These are phyloP conservation scores for Eimeria acervulina DNA, from an alignment of 169 alveolate genomes.

Conservation along the genomic window DNA sequence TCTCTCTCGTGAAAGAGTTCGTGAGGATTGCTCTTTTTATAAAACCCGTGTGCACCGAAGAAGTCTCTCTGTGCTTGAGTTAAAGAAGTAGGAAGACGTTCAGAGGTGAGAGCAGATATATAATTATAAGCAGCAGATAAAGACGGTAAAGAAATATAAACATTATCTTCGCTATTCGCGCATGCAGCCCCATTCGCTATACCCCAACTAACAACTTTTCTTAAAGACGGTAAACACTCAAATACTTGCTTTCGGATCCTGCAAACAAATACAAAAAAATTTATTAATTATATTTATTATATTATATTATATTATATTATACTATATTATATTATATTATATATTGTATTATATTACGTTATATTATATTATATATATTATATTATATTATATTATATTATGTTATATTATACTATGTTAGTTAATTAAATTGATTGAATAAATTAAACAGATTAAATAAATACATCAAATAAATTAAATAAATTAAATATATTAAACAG, in stretches of 20 bases:
- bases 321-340: no score
- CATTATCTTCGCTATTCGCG: no score
- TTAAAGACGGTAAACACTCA: neutral
- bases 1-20: conserved; percentile 59
- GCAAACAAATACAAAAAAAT: neutral
- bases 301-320: neutral
- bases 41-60: conserved; percentile 92
- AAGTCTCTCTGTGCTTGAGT: conserved; percentile 93
- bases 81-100: conserved; percentile 86
- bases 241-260: neutral
- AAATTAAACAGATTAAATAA: no score
- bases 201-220: no score
- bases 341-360: no score
- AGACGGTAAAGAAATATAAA: conserved; percentile 49
- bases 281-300: neutral
- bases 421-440: no score
- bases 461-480: no score
- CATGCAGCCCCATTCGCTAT: no score
- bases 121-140: conserved; percentile 36
- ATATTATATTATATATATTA: no score
- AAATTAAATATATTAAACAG: no score
- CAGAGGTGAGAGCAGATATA: neutral
- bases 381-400: no score
- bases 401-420: no score
- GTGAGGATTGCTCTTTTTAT: conserved; percentile 88